Evolutionary conservation across 139 green algal genomes (phyloP).

Genomic region (Pseudopediastrum boryanum): DNA sequence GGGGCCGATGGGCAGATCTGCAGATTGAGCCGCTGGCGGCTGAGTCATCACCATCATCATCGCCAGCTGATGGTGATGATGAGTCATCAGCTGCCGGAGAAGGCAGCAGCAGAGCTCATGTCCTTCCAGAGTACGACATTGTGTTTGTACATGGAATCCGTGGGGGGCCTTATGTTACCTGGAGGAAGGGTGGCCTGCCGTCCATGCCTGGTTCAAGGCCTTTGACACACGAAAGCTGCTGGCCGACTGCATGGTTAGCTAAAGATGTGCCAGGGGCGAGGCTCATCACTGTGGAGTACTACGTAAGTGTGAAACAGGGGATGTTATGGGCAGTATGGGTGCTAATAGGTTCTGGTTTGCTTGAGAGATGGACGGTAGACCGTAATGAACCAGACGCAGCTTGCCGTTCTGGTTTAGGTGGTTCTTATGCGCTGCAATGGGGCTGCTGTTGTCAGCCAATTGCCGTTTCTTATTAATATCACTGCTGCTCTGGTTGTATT

Average conservation of each 20-base stretch:
- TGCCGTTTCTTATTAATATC: too few relatives aligned
- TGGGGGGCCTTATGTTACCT: constrained; percentile 87
- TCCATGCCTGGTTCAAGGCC: constrained; percentile 5
- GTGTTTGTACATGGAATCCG: constrained; percentile 92
- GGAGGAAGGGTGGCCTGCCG: constrained; percentile 48
- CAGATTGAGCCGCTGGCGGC: too few relatives aligned
- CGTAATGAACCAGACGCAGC: not conserved
- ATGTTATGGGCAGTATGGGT: not conserved
- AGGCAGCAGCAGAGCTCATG: too few relatives aligned
- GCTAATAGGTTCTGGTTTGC: not conserved
- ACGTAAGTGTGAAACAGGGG: constrained; percentile 2
- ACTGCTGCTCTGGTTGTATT: too few relatives aligned
- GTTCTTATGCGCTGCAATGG: not conserved
- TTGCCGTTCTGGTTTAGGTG: not conserved
- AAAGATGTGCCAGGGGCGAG: constrained; percentile 61
- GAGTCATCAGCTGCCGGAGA: too few relatives aligned
- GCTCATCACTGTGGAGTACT: constrained; percentile 82
- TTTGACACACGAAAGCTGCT: constrained; percentile 59
- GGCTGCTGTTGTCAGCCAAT: not conserved
- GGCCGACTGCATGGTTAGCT: constrained; percentile 75
- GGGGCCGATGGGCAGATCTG: too few relatives aligned
- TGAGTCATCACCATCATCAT: too few relatives aligned
- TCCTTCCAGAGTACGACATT: constrained; percentile 70
- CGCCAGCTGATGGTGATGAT: too few relatives aligned
- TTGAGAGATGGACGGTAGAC: not conserved